Percentiles rank a stretch among this genome's conserved stretches.
phyloP scores from a whole-genome alignment of 2,329 filamentous ascomycete species.

The Venturia aucupariae region DNA sequence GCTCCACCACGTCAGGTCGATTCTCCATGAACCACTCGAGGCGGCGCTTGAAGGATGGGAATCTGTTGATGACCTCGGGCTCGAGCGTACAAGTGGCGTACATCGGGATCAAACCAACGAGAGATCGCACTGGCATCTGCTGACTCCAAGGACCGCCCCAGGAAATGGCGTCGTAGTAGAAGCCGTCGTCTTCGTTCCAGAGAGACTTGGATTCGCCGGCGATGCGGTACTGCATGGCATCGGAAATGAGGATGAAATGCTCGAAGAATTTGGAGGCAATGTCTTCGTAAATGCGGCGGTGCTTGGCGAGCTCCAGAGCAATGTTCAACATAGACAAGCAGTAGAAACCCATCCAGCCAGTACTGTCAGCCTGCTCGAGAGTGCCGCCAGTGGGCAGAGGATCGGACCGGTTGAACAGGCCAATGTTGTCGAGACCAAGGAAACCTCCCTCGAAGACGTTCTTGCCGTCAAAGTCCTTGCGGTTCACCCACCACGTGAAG shows the following conservation, averaged over 20 bases:
- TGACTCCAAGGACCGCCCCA: conserved; percentile 92
- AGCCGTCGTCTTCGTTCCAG: conserved; percentile 94
- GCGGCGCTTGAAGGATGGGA: conserved; percentile 87
- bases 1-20: conserved; percentile 73
- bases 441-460: conserved; percentile 97
- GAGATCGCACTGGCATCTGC: conserved; percentile 81
- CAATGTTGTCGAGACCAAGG: conserved; percentile 92
- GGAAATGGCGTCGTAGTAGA: conserved; percentile 97
- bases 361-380: conserved; percentile 93
- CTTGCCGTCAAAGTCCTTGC: conserved; percentile 88
- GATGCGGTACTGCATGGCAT: conserved; percentile 75
- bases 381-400: conserved; percentile 87
- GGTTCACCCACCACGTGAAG: conserved; percentile 99
- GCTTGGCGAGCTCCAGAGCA: conserved; percentile 86
- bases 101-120: conserved; percentile 87
- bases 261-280: conserved; percentile 98
- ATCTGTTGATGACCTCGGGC: conserved; percentile 83
- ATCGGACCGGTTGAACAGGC: conserved; percentile 93
- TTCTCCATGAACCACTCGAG: conserved; percentile 92
- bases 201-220: conserved; percentile 68
- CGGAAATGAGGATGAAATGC: conserved; percentile 95
- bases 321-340: conserved; percentile 96
- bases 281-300: conserved; percentile 90
- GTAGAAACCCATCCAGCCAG: conserved; percentile 98
- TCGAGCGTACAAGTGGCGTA: conserved; percentile 89